phyloP scores from a whole-genome alignment of 31 red algal genomes.

The Asparagopsis taxiformis region DNA sequence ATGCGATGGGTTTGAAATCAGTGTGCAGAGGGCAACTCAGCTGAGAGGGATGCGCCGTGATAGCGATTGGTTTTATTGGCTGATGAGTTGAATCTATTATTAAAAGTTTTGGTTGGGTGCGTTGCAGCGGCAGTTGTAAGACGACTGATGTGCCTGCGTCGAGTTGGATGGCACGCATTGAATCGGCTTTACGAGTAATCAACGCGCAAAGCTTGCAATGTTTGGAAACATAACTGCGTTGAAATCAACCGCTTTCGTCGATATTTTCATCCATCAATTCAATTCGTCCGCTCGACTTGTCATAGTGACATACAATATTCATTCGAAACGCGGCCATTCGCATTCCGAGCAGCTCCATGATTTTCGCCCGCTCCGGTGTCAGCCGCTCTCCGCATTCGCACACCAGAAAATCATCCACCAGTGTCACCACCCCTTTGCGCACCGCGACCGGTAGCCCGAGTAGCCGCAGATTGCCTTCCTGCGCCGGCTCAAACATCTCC shows the following conservation, averaged over 20 bases:
- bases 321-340: constrained; percentile 55
- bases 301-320: constrained; percentile 28
- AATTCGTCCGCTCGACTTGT: constrained; percentile 32
- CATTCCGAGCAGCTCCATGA: constrained; percentile 47
- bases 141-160: no score
- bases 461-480: constrained; percentile 38
- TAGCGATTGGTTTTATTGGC: no score
- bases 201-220: no score
- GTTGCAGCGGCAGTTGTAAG: no score
- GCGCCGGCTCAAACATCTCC: constrained; percentile 32
- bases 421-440: constrained; percentile 37
- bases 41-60: no score
- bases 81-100: no score
- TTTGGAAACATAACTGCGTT: neutral
- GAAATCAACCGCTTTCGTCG: no score
- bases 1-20: no score
- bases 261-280: constrained; percentile 2
- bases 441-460: constrained; percentile 53
- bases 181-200: no score
- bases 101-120: no score
- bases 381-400: constrained; percentile 60
- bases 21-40: no score
- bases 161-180: no score
- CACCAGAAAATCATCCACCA: constrained; percentile 49
- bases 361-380: constrained; percentile 64